These are phyloP conservation scores for Lasiodiplodia theobromae DNA, from an alignment of 2,329 filamentous ascomycete genomes.

Conservation along the genomic window DNA sequence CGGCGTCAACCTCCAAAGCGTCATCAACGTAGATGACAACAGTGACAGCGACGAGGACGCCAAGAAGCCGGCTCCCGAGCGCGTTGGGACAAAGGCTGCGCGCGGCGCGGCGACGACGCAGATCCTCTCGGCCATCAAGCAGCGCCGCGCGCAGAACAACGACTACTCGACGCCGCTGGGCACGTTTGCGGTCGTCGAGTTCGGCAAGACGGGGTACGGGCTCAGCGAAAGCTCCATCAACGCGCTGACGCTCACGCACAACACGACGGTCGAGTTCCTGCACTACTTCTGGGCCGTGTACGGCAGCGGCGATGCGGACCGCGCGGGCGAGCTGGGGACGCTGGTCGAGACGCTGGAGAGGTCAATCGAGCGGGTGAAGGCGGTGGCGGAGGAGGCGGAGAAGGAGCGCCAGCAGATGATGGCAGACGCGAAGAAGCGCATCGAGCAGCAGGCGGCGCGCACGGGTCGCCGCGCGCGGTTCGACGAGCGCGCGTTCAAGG, in stretches of 20 bases:
- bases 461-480: constrained; percentile 78
- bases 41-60: constrained; percentile 63
- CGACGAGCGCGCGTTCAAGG: constrained; percentile 57
- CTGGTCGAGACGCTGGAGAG: constrained; percentile 82
- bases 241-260: constrained; percentile 77
- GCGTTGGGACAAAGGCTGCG: constrained; percentile 74
- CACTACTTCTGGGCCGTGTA: constrained; percentile 97
- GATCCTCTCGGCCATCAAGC: constrained; percentile 69
- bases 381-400: constrained; percentile 82
- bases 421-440: constrained; percentile 58
- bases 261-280: constrained; percentile 93
- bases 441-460: constrained; percentile 71
- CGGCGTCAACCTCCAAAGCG: constrained; percentile 64
- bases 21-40: constrained; percentile 73
- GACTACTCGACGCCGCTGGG: constrained; percentile 41
- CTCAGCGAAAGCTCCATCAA: constrained; percentile 62
- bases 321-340: constrained; percentile 80
- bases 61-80: constrained; percentile 61
- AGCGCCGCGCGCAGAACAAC: constrained; percentile 65
- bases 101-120: constrained; percentile 70
- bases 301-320: constrained; percentile 82
- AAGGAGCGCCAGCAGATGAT: constrained; percentile 72
- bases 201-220: constrained; percentile 38
- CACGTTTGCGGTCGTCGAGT: constrained; percentile 39
- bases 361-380: constrained; percentile 78